Evolutionary conservation across 1,284 basidiomycete genomes (phyloP).

Genomic region (Meripilus lineatus): DNA sequence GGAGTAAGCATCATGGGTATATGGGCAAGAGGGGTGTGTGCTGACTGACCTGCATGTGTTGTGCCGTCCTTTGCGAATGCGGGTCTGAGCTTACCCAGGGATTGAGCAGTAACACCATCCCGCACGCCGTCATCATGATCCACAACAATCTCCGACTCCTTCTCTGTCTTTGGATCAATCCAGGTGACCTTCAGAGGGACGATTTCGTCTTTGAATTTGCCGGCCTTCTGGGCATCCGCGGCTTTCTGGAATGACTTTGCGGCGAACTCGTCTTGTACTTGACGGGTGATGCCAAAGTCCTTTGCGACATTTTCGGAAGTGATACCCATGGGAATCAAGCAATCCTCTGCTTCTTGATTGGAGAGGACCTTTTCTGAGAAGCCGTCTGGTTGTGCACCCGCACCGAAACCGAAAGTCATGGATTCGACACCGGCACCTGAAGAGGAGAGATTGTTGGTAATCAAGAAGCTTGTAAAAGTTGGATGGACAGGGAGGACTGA

Average conservation of each 20-base stretch:
- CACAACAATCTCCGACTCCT: slow-evolving; percentile 76
- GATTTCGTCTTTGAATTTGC: slow-evolving; percentile 92
- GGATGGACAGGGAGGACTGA: slow-evolving; percentile 30
- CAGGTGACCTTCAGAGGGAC: slow-evolving; percentile 77
- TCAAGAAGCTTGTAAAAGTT: background rate
- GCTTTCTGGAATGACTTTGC: slow-evolving; percentile 87
- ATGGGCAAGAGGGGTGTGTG: background rate
- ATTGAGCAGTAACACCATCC: slow-evolving; percentile 86
- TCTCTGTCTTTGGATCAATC: slow-evolving; percentile 82
- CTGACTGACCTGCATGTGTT: slow-evolving; percentile 74
- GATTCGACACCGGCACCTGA: slow-evolving; percentile 91
- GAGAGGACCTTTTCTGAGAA: slow-evolving; percentile 80
- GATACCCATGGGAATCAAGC: slow-evolving; percentile 94
- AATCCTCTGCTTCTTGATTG: slow-evolving; percentile 84
- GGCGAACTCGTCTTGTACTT: slow-evolving; percentile 81
- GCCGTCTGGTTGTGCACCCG: slow-evolving; percentile 64
- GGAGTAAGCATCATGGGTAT: background rate
- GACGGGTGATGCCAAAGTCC: slow-evolving; percentile 72
- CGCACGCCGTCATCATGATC: slow-evolving; percentile 91
- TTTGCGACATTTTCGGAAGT: slow-evolving; percentile 95
- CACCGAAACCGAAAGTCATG: slow-evolving; percentile 87
- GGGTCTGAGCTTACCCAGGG: slow-evolving; percentile 88
- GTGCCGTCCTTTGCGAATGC: slow-evolving; percentile 87
- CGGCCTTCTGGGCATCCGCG: slow-evolving; percentile 81
- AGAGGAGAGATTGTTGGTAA: background rate